These are phyloP conservation scores for Mrakia frigida DNA, from an alignment of 768 basidiomycete genomes.

Conservation along the genomic window DNA sequence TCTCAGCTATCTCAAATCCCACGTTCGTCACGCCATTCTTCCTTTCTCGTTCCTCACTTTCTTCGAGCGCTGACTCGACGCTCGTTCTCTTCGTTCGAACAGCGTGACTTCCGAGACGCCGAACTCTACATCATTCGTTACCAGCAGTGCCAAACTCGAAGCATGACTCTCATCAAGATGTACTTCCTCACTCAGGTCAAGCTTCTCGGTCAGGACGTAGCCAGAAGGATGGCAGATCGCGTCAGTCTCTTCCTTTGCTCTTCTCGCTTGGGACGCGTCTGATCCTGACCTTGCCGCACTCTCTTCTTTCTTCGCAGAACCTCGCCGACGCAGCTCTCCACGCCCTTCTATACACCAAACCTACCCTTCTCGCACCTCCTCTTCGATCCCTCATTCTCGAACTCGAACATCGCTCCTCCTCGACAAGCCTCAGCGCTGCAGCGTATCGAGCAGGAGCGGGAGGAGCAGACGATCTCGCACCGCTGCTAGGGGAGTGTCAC, in stretches of 20 bases:
- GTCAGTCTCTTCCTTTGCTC: neutral
- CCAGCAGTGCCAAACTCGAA: conserved; percentile 95
- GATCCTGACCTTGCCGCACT: neutral
- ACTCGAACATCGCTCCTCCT: conserved; percentile 73
- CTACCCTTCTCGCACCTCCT: conserved; percentile 63
- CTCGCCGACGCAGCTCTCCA: conserved; percentile 63
- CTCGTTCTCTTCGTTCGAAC: conserved; percentile 13
- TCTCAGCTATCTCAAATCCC: conserved; percentile 77
- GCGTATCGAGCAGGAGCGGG: neutral
- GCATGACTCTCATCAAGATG: conserved; percentile 98
- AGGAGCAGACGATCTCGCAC: conserved; percentile 65
- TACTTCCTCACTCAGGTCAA: conserved; percentile 83
- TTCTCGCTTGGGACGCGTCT: no score
- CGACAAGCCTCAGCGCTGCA: neutral
- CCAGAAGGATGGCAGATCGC: conserved; percentile 55
- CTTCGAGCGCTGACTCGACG: neutral
- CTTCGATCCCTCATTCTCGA: conserved; percentile 75
- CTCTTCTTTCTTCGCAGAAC: conserved; percentile 50
- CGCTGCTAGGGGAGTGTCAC: conserved; percentile 81
- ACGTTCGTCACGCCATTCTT: conserved; percentile 55
- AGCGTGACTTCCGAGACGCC: conserved; percentile 88
- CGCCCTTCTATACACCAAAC: conserved; percentile 83
- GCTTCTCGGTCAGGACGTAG: conserved; percentile 70
- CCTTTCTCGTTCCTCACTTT: neutral
- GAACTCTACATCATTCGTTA: conserved; percentile 93